Evolutionary conservation across 2,329 filamentous ascomycete species (phyloP).

Genomic region (Monosporascus sp.): DNA sequence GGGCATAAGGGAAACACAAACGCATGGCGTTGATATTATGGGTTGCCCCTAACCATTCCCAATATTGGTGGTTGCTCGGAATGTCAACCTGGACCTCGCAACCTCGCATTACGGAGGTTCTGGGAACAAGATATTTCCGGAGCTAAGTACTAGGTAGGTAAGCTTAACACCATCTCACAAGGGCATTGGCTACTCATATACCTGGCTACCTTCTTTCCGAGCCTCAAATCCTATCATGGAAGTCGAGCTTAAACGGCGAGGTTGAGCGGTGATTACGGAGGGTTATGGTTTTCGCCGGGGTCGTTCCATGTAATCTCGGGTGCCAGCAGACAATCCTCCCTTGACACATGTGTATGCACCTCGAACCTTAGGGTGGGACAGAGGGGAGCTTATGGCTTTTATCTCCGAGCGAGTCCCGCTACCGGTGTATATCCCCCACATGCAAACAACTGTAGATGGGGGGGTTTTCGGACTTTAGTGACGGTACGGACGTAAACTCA

Average conservation of each 20-base stretch:
- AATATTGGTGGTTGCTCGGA: no score
- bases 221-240: no score
- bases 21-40: no score
- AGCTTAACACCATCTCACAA: background rate
- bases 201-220: no score
- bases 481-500: no score
- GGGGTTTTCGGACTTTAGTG: background rate
- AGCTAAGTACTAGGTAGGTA: background rate
- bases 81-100: no score
- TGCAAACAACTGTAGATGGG: no score
- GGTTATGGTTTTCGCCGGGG: background rate
- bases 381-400: background rate
- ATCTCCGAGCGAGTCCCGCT: background rate
- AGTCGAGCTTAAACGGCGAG: background rate
- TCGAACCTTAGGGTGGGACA: background rate
- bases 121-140: background rate
- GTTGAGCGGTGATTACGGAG: background rate
- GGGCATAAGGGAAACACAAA: no score
- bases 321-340: background rate
- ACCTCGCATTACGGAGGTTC: background rate
- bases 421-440: background rate
- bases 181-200: no score
- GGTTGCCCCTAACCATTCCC: no score
- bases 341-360: background rate
- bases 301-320: no score